Base-by-base conservation (phyloP, 2,329 filamentous ascomycete genomes). In the Ascochyta fabae region DNA sequence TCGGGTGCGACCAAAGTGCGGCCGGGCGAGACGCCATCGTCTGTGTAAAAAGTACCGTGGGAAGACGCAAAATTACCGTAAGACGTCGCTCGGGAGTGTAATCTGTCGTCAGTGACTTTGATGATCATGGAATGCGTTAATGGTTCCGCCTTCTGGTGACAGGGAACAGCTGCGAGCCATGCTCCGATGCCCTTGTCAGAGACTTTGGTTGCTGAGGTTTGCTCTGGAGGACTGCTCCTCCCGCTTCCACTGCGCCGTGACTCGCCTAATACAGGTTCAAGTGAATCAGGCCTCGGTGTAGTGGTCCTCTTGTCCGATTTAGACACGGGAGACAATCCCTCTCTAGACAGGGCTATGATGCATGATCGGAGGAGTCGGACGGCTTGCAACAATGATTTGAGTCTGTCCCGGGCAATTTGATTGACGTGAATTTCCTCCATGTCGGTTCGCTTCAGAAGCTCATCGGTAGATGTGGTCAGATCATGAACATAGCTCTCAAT, bases 81-180 rank as follows among this genome's bases (percentile, higher is more conserved):
- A 7, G 60, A 59, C 23, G 49, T 49, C 12, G 56, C 44, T n/a
- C 56, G 65, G 10, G 59, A 58, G n/a, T 54, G 52, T 16, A 54
- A 45, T 6, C 44, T 50, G 16, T 56, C 49, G 7, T 58, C 48
- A 2, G 49, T 52, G 29, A 61, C 56, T 38, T 47, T 56, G n/a
- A 62, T 55, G 15, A 62, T 56, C 47, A 59, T 58, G 2, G 63
- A 65, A 40, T 64, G 64, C 5, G 59, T 62, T 1, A 67, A 35
- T 9, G 65, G 52, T 16, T 59, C 56, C 6, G 53, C 59, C 19
- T 67, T 60, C 44, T 62, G 59, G 38, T 60, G 66, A n/a, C 53
- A 62, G 7, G 67, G 64, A 10, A 72, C 64, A 38, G 68, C 64
- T 10, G 68, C 67, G 23, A 72, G 66, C 69, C 69, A 72, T 12